phyloP scores from a whole-genome alignment of 129 eudicot genomes.

The Saussurea involucrata region DNA sequence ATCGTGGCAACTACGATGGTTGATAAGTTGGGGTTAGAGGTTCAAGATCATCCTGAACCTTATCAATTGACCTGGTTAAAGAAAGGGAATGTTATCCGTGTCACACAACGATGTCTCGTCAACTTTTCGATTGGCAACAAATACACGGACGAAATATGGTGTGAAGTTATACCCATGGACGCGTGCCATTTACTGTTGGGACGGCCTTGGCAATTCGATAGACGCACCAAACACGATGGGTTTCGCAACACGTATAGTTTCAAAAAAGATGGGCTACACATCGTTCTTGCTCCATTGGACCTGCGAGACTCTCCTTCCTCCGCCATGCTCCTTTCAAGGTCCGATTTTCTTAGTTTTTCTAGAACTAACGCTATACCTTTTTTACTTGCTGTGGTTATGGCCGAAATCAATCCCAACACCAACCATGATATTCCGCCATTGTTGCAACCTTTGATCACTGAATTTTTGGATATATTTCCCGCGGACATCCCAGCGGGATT shows the following conservation, averaged over 20 bases:
- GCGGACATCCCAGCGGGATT: background rate
- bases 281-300: background rate
- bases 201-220: background rate
- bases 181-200: background rate
- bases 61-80: background rate
- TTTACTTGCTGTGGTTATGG: no score
- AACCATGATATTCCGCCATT: no score
- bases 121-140: no score
- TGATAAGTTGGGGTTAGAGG: background rate
- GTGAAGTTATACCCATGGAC: background rate
- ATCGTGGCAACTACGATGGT: background rate
- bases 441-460: no score
- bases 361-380: no score
- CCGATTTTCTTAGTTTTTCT: no score
- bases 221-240: background rate
- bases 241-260: background rate
- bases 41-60: background rate
- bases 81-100: background rate
- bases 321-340: background rate
- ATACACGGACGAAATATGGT: no score
- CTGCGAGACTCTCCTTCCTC: background rate
- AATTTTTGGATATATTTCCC: no score
- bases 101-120: background rate
- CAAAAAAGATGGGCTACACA: background rate
- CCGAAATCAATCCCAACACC: no score